Evolutionary conservation across 139 green algal species (phyloP), one percentile per base, ranked within the genome.

Genomic region (Trebouxia sp.): DNA sequence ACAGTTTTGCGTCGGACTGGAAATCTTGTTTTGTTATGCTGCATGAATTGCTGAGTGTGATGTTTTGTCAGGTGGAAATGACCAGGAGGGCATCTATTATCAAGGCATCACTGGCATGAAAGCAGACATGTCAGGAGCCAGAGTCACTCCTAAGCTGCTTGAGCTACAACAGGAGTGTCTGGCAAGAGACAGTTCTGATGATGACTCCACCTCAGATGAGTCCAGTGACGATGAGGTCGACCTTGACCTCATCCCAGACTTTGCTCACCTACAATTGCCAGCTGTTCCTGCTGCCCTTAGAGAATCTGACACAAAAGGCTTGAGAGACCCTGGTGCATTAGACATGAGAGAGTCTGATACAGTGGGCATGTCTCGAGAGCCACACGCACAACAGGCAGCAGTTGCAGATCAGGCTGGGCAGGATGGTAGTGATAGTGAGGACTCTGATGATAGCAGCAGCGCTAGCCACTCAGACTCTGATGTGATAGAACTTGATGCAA

Each of bases 71-170:
- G 80, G 45, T 53, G 86, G 81, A 24, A 75, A 82, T 12, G 80
- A 56, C 6, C 65, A 72, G 45, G 83, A 98, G 86, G 96, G 95
- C 48, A 97, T 99, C 78, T 99, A 98, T 88, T 99, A 98, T 85
- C 92, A 95, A 94, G 47, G 30, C 51, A 80, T 85, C 43, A 75
- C 82, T 35, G 79, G 96, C 65, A 92, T 99, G 86, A 91, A 90
- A 58, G 53, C 83, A 1, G 95, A 98, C 85, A 90, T 98, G 83
- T 93, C 92, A 8, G 95, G 94, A 1, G 82, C 88, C 0, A 47
- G 83, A 0, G 35, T 39, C 10, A 56, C 62, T 48, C 79, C 79
- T 5, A 66, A 56, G 39, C 24, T 76, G 42, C 32, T 83, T 65
- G 42, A 55, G 51, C n/a, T 87, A 41, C 81, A 67, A 37, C 50